Percentiles rank a stretch among this genome's conserved stretches.
These are phyloP conservation scores for Senna tora DNA, from an alignment of 306 rosid species.

Conservation along the genomic window DNA sequence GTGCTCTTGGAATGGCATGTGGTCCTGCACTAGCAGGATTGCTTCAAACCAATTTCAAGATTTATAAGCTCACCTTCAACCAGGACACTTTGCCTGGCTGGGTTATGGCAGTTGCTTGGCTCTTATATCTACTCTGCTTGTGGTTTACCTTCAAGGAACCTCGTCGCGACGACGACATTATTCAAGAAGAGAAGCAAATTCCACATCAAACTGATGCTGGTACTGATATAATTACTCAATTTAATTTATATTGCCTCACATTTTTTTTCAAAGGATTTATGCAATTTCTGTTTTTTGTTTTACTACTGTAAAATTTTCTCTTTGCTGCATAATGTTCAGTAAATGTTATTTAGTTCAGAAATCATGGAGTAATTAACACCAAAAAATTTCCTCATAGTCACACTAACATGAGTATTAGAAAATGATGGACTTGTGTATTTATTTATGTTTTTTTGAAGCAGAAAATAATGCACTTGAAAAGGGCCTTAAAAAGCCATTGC, in stretches of 20 bases:
- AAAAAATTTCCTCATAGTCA: too few species aligned
- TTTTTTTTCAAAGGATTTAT: too few species aligned
- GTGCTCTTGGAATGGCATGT: constrained; percentile 99
- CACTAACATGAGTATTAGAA: constrained; percentile 38
- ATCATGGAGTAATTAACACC: too few species aligned
- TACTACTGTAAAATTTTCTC: background rate
- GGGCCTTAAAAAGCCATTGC: constrained; percentile 77
- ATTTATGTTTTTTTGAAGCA: constrained; percentile 12
- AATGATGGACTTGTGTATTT: constrained; percentile 30
- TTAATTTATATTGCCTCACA: constrained; percentile 12
- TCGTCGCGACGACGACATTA: constrained; percentile 56
- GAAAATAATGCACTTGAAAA: constrained; percentile 59
- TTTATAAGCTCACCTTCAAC: constrained; percentile 79
- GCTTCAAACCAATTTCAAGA: constrained; percentile 76
- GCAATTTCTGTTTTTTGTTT: background rate
- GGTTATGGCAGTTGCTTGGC: constrained; percentile 95
- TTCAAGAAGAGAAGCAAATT: constrained; percentile 42
- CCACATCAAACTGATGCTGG: constrained; percentile 61
- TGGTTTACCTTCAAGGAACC: constrained; percentile 89
- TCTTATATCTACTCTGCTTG: constrained; percentile 76
- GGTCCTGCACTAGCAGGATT: constrained; percentile 96
- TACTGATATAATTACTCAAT: constrained; percentile 46
- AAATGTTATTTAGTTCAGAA: too few species aligned
- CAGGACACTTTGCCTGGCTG: constrained; percentile 90
- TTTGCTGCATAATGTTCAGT: too few species aligned